Percentiles rank a stretch among this genome's conserved stretches.
Conservation (phyloP, 208 protist genomes). For the Herpetomonas muscarum region DNA sequence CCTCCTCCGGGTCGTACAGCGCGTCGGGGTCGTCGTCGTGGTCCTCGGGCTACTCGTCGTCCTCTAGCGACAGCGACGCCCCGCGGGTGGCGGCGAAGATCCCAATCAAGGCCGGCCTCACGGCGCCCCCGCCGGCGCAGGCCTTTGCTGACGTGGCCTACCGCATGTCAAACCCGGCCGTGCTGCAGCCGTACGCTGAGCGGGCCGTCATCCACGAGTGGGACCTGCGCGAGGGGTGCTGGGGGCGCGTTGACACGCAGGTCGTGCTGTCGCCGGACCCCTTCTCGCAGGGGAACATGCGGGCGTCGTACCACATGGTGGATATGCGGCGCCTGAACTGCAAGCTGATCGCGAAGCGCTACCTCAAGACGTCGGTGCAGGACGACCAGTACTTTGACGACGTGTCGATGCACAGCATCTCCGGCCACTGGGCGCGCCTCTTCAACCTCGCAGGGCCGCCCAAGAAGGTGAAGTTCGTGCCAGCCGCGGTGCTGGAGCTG, state of each 20-base stretch:
- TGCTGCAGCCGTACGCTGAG: constrained; percentile 45
- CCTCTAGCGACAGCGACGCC: constrained; percentile 4
- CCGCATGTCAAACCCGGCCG: constrained; percentile 24
- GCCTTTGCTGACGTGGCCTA: constrained; percentile 56
- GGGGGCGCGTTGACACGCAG: constrained; percentile 51
- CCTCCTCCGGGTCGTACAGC: no score
- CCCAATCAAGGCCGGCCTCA: constrained; percentile 46
- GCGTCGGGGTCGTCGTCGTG: not conserved
- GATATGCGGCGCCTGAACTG: constrained; percentile 68
- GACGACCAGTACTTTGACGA: constrained; percentile 83
- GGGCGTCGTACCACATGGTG: constrained; percentile 79
- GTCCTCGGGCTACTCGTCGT: constrained; percentile 9
- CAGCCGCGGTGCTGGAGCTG: constrained; percentile 67
- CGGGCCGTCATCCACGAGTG: constrained; percentile 70
- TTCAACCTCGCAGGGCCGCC: constrained; percentile 61
- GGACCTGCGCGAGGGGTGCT: constrained; percentile 50
- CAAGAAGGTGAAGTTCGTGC: constrained; percentile 72
- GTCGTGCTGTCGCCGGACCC: constrained; percentile 60
- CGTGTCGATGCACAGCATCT: constrained; percentile 79
- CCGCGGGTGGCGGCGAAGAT: constrained; percentile 27
- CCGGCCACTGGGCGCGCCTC: constrained; percentile 67
- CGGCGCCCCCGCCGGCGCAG: constrained; percentile 25
- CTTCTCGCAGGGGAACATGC: constrained; percentile 78
- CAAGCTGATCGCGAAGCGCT: constrained; percentile 69
- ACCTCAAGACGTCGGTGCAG: constrained; percentile 45